These are phyloP conservation scores for Pochonia chlamydosporia DNA, from an alignment of 2,329 filamentous ascomycete species.

Conservation along the genomic window DNA sequence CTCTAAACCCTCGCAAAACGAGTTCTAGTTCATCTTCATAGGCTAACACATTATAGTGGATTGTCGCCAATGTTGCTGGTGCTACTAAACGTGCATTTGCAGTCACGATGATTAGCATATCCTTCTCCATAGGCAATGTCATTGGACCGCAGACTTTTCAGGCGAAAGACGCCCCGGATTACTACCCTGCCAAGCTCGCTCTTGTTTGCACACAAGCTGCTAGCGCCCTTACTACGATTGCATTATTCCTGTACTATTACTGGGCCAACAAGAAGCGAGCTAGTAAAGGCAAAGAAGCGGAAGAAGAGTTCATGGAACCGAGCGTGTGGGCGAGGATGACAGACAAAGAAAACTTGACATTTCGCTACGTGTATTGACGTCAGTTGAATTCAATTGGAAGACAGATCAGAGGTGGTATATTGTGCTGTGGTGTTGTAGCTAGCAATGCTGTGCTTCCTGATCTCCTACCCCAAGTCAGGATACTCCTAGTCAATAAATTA, in stretches of 20 bases:
- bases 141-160: conserved; percentile 54
- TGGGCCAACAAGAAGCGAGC: conserved; percentile 39
- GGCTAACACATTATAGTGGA: too few relatives aligned
- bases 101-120: conserved; percentile 40
- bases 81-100: conserved; percentile 48
- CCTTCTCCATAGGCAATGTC: conserved; percentile 49
- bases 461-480: too few relatives aligned
- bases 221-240: conserved; percentile 33
- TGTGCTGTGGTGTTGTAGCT: too few relatives aligned
- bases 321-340: conserved; percentile 45
- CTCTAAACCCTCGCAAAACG: too few relatives aligned
- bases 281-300: conserved; percentile 23
- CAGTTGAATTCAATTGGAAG: too few relatives aligned
- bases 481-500: too few relatives aligned
- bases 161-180: conserved; percentile 43
- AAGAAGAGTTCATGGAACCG: conserved; percentile 34
- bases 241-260: conserved; percentile 43
- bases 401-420: too few relatives aligned
- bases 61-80: conserved; percentile 44
- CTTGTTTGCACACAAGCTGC: conserved; percentile 46
- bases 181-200: conserved; percentile 48
- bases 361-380: conserved; percentile 48
- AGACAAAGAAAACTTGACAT: conserved; percentile 51
- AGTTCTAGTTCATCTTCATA: too few relatives aligned
- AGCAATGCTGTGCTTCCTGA: too few relatives aligned